A percentile compares a stretch with the other conserved stretches of the same genome.
These are phyloP conservation scores for Lactarius tabidus DNA, from an alignment of 768 basidiomycete genomes.

Conservation along the genomic window DNA sequence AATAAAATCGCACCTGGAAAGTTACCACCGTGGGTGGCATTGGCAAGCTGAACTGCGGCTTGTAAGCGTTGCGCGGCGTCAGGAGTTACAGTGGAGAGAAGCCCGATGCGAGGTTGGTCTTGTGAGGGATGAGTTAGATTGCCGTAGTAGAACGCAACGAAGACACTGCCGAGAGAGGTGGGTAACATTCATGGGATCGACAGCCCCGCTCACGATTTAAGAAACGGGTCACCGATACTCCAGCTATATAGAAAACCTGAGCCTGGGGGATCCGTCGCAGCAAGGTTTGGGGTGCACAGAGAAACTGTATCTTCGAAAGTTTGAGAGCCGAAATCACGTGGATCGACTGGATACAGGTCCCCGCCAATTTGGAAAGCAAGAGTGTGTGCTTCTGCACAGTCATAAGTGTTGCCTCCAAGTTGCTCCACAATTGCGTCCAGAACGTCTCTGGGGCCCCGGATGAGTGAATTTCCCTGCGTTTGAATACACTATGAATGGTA, in stretches of 20 bases:
- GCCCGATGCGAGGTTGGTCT: slow-evolving; percentile 65
- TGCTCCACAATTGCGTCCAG: slow-evolving; percentile 42
- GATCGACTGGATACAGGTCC: slow-evolving; percentile 65
- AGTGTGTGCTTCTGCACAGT: slow-evolving; percentile 58
- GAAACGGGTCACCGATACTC: slow-evolving; percentile 73
- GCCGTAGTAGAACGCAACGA: slow-evolving; percentile 69
- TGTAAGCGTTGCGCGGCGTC: slow-evolving; percentile 44
- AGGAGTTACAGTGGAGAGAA: slow-evolving; percentile 63
- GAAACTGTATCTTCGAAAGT: slow-evolving; percentile 29
- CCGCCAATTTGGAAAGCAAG: slow-evolving; percentile 69
- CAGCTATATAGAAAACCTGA: slow-evolving; percentile 65
- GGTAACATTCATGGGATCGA: background rate
- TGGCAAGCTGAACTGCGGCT: slow-evolving; percentile 34
- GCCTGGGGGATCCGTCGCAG: slow-evolving; percentile 59
- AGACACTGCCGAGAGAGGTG: slow-evolving; percentile 41
- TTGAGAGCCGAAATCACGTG: slow-evolving; percentile 61
- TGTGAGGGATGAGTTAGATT: slow-evolving; percentile 63
- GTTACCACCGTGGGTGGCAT: slow-evolving; percentile 30
- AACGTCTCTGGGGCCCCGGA: slow-evolving; percentile 70
- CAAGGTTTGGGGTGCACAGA: slow-evolving; percentile 52
- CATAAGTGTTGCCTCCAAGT: slow-evolving; percentile 45
- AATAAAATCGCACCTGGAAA: slow-evolving; percentile 31
- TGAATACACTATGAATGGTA: background rate
- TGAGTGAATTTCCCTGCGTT: slow-evolving; percentile 65
- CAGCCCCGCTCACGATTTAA: slow-evolving; percentile 54